Evolutionary conservation across 2,329 filamentous ascomycete genomes (phyloP).

Genomic region (Colletotrichum noveboracense): DNA sequence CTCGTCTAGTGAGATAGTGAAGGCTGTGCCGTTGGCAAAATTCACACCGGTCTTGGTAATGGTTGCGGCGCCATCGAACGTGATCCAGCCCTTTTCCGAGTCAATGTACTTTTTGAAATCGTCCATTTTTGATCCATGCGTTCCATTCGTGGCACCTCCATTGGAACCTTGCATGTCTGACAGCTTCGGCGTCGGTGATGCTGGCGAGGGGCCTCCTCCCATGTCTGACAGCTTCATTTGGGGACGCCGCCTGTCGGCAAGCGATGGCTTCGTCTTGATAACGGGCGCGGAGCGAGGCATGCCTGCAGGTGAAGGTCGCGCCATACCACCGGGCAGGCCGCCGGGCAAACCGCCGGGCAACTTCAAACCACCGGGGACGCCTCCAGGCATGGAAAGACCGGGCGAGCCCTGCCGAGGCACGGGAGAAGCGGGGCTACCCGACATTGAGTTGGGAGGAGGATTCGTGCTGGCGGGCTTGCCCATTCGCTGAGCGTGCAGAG

Average conservation of each 20-base stretch:
- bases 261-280: slow-evolving; percentile 56
- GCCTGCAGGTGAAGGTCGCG: background rate
- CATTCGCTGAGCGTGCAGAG: slow-evolving; percentile 51
- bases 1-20: slow-evolving; percentile 94
- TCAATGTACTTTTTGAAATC: slow-evolving; percentile 83
- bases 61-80: slow-evolving; percentile 90
- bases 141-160: slow-evolving; percentile 36
- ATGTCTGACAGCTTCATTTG: slow-evolving; percentile 67
- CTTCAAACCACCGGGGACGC: slow-evolving; percentile 47
- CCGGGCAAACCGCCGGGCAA: slow-evolving; percentile 46
- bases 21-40: slow-evolving; percentile 87
- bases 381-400: slow-evolving; percentile 42
- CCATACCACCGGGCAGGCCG: slow-evolving; percentile 16
- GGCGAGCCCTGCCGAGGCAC: slow-evolving; percentile 26
- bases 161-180: slow-evolving; percentile 14
- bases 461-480: slow-evolving; percentile 36
- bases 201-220: slow-evolving; percentile 37
- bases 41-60: slow-evolving; percentile 90
- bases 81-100: slow-evolving; percentile 87
- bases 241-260: slow-evolving; percentile 68
- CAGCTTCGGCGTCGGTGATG: slow-evolving; percentile 39
- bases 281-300: slow-evolving; percentile 61
- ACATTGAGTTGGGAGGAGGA: slow-evolving; percentile 28
- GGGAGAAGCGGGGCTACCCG: slow-evolving; percentile 32
- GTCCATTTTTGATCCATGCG: slow-evolving; percentile 55